Base-by-base conservation (phyloP, 1,139 yeast species). In the Candida sp. region DNA sequence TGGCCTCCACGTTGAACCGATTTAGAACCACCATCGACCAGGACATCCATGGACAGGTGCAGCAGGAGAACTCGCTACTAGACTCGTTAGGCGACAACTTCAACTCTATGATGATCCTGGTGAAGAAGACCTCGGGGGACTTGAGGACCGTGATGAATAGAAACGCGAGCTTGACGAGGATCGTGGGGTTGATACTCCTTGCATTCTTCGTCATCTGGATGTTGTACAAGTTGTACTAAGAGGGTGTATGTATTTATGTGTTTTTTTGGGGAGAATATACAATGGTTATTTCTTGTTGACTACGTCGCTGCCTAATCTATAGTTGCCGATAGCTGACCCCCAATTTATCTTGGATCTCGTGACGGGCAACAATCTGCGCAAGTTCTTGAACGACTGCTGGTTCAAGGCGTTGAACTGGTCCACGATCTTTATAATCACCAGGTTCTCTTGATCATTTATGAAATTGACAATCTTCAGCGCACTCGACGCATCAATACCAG, bases 311-410 rank as follows among this genome's bases (percentile, higher is more conserved):
- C 98, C 98, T 48, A 93, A 77, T 63, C 92, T 84, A 72, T 92
- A 92, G 66, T 87, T 89, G 12, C 96, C 96, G 62, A 92, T 90
- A 17, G 97, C 92, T 64, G 84, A 89, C 41, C 97, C 97, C 99
- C 99, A 94, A 68, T 91, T 90, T 65, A 94, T 88, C 69, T 89
- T 92, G 12, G 97, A 83, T 65, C 97, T 81, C 30, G 97, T 93
- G 40, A 94, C 87, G 3, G 99, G 99, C 55, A 94, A 78, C 67
- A 91, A 90, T 68, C 99, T 85, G 72, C 99, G 83, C 59, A 94
- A 80, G 55, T 83, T 82, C 71, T 93, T 94, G 75, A 94, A 94
- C 52, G 85, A 82, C 49, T 80, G 80, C 58, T 91, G 96, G 68
- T 93, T 93, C 63, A 94, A 78, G 34, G 83, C 83, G 42, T 81